Evolutionary conservation across 306 rosid genomes (phyloP).

Genomic region (Fagus sylvatica): DNA sequence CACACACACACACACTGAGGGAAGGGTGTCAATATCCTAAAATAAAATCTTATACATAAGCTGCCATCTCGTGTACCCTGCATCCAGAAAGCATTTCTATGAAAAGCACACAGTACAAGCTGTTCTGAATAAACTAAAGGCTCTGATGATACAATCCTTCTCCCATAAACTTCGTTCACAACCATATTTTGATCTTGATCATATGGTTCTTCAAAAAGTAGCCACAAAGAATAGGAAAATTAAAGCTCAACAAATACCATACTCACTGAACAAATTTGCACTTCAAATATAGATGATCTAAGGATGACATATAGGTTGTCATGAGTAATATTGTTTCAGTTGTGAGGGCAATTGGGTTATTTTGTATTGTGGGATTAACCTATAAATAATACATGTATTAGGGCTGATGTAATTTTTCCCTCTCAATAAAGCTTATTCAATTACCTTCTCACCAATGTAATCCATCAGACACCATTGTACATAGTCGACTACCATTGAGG

Average conservation of each 20-base stretch:
- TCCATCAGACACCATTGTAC: no score
- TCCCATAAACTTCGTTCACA: background rate
- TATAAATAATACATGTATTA: no score
- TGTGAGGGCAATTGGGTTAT: no score
- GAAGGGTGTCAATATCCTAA: background rate
- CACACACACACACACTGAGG: constrained; percentile 8
- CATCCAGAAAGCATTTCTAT: background rate
- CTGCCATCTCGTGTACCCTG: background rate
- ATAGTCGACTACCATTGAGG: no score
- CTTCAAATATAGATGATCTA: background rate
- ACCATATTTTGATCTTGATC: background rate
- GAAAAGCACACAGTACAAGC: background rate
- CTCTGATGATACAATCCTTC: background rate
- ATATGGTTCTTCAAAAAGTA: background rate
- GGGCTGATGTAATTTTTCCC: no score
- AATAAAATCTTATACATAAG: background rate
- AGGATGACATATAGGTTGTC: background rate
- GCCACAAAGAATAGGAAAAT: background rate
- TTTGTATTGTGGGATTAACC: no score
- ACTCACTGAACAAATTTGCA: background rate
- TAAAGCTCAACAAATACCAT: background rate
- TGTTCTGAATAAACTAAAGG: background rate
- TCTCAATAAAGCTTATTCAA: no score
- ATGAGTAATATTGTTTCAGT: no score
- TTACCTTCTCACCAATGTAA: no score